phyloP scores from a whole-genome alignment of 1,284 basidiomycete species.

The Ceratobasidium sp. region DNA sequence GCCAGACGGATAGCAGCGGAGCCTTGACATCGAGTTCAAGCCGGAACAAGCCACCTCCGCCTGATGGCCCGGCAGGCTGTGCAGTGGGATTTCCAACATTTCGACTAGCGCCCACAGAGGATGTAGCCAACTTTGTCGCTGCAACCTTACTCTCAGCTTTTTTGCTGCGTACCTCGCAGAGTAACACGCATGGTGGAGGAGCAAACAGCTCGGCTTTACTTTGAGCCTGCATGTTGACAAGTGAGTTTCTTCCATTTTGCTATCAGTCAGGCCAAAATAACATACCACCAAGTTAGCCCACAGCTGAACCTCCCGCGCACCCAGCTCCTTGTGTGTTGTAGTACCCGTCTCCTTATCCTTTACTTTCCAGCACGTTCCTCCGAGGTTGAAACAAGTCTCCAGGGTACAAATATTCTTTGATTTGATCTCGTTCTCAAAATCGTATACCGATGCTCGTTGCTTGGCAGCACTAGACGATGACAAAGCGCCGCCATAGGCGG shows the following conservation, averaged over 20 bases:
- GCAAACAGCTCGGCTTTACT: not conserved
- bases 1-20: too few relatives aligned
- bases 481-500: not conserved
- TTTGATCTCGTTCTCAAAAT: not conserved
- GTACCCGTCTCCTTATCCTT: not conserved
- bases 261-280: not conserved
- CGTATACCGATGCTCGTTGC: not conserved
- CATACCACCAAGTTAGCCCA: slow-evolving; percentile 4
- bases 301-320: not conserved
- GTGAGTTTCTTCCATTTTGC: too few relatives aligned
- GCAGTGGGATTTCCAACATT: not conserved
- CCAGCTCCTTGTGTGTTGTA: not conserved
- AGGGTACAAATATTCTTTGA: not conserved
- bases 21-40: too few relatives aligned
- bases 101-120: not conserved
- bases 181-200: not conserved
- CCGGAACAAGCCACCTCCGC: too few relatives aligned
- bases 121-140: too few relatives aligned
- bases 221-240: not conserved
- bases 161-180: not conserved
- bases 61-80: not conserved
- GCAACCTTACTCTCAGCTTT: not conserved
- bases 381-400: not conserved
- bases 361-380: not conserved
- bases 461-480: not conserved